A percentile compares a stretch with the other conserved stretches of the same genome.
These are phyloP conservation scores for Rosa chinensis DNA, from an alignment of 306 rosid species.

Conservation along the genomic window DNA sequence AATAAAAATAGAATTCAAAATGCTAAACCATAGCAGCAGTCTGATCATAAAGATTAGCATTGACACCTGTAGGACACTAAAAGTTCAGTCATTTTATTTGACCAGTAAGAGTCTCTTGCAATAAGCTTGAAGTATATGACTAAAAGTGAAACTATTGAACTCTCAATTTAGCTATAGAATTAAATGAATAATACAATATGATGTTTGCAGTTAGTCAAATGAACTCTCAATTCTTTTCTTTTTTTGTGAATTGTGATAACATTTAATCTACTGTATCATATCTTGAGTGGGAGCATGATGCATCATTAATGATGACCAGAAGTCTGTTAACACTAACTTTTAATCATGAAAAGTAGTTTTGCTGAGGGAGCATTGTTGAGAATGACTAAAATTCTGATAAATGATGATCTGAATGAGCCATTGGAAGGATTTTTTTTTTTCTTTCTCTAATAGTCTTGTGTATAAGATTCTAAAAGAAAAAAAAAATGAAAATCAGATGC, in stretches of 20 bases:
- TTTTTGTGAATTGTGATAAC: neutral
- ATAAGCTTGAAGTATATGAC: neutral
- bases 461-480: neutral
- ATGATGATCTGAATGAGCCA: neutral
- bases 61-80: neutral
- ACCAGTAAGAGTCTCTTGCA: neutral
- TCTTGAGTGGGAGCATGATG: neutral
- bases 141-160: neutral
- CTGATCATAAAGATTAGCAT: neutral
- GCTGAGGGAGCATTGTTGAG: neutral
- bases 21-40: neutral
- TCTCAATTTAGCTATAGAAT: neutral
- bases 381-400: neutral
- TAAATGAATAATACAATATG: neutral
- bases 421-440: neutral
- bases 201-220: neutral
- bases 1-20: neutral
- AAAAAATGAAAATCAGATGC: constrained; percentile 42
- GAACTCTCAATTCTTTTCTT: neutral
- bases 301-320: neutral
- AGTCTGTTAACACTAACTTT: neutral
- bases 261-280: no score
- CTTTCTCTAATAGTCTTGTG: no score
- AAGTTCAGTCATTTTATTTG: neutral
- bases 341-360: neutral